Evolutionary conservation across 495 filamentous ascomycete genomes (phyloP).

Genomic region (Beverwykella pulmonaria): DNA sequence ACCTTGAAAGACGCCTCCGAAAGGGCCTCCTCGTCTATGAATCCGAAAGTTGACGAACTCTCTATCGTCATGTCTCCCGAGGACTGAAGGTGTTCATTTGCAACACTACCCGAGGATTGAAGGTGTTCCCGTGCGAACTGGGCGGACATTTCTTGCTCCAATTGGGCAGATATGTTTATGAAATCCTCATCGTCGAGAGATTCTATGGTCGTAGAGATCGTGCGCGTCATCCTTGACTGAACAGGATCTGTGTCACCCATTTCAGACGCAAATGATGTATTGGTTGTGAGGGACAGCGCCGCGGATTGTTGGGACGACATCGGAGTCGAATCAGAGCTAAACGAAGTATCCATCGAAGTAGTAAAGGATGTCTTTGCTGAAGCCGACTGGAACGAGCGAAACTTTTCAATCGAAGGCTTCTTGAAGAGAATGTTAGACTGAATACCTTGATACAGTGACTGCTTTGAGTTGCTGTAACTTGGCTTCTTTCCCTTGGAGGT

Average conservation of each 20-base stretch:
- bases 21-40: constrained; percentile 7
- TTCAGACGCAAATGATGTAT: constrained; percentile 24
- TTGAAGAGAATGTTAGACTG: constrained; percentile 10
- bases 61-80: neutral
- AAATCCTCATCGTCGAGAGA: constrained; percentile 22
- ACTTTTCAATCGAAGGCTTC: constrained; percentile 17
- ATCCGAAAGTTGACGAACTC: constrained; percentile 15
- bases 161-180: neutral
- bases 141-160: neutral
- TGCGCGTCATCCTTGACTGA: constrained; percentile 11
- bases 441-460: neutral
- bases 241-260: neutral
- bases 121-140: neutral
- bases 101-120: neutral
- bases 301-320: constrained; percentile 15
- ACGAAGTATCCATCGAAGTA: neutral
- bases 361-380: constrained; percentile 3
- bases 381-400: constrained; percentile 15
- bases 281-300: constrained; percentile 1
- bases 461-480: neutral
- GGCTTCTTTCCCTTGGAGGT: constrained; percentile 18
- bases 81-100: neutral
- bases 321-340: constrained; percentile 15
- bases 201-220: constrained; percentile 22
- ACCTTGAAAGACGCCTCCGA: neutral